These are phyloP conservation scores for Talaromyces sp. DNA, from an alignment of 2,329 filamentous ascomycete species.

Conservation along the genomic window DNA sequence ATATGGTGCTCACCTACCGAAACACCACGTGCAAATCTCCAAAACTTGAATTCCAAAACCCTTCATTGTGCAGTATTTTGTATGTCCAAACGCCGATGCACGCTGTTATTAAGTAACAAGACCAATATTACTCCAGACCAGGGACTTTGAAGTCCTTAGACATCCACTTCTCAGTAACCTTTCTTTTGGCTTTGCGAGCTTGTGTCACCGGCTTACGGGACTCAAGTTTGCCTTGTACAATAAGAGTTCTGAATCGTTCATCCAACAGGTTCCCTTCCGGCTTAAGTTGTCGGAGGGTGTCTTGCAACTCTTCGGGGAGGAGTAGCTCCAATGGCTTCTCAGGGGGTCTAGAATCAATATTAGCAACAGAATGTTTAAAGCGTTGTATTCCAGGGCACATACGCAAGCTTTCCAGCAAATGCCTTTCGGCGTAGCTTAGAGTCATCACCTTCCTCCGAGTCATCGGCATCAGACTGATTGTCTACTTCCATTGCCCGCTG, in stretches of 20 bases:
- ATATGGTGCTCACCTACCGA: neutral
- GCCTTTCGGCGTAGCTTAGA: constrained; percentile 68
- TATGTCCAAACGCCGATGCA: constrained; percentile 22
- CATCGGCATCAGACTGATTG: constrained; percentile 39
- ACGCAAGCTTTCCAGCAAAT: constrained; percentile 65
- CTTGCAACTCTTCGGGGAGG: constrained; percentile 78
- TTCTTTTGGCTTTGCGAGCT: constrained; percentile 78
- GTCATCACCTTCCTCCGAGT: constrained; percentile 60
- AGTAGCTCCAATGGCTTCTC: constrained; percentile 81
- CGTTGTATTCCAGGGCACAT: constrained; percentile 28
- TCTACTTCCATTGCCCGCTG: constrained; percentile 54
- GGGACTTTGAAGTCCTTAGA: constrained; percentile 86
- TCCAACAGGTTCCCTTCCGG: constrained; percentile 95
- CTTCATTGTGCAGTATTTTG: constrained; percentile 9
- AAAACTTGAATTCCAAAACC: neutral
- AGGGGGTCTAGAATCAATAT: constrained; percentile 49
- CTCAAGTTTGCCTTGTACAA: constrained; percentile 89
- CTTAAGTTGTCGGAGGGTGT: constrained; percentile 79
- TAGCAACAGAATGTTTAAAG: constrained; percentile 18
- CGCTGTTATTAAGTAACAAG: constrained; percentile 25
- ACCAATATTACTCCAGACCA: constrained; percentile 28
- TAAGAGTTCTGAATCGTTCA: constrained; percentile 85
- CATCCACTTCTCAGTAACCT: constrained; percentile 92
- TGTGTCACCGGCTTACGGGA: constrained; percentile 76
- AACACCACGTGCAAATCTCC: neutral